phyloP scores from a whole-genome alignment of 768 basidiomycete genomes.

The Boletus fagicola region DNA sequence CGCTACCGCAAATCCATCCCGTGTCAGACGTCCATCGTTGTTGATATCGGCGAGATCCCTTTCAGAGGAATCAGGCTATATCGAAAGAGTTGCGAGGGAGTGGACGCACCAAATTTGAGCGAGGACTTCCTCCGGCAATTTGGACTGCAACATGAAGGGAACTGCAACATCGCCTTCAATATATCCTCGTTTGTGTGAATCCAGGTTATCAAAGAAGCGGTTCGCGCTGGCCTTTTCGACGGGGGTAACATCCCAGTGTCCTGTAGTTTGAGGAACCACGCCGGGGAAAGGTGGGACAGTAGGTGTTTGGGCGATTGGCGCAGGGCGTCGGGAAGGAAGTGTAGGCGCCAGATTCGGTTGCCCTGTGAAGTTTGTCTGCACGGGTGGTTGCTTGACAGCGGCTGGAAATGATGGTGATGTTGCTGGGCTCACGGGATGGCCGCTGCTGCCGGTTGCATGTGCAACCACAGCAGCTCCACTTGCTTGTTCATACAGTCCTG shows the following conservation, averaged over 20 bases:
- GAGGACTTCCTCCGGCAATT: conserved; percentile 76
- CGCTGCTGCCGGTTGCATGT: conserved; percentile 60
- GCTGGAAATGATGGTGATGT: conserved; percentile 38
- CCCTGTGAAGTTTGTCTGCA: conserved; percentile 53
- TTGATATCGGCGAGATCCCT: conserved; percentile 95
- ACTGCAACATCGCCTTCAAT: conserved; percentile 95
- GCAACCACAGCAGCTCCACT: conserved; percentile 41
- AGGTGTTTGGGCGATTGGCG: conserved; percentile 19
- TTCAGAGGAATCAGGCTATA: neutral
- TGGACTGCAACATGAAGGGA: conserved; percentile 91
- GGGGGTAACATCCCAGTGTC: conserved; percentile 80
- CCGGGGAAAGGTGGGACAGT: conserved; percentile 30
- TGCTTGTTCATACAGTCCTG: conserved; percentile 84
- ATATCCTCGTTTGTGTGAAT: conserved; percentile 68
- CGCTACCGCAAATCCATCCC: conserved; percentile 94
- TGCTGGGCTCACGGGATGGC: conserved; percentile 60
- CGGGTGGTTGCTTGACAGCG: conserved; percentile 61
- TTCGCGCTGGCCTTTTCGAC: conserved; percentile 78
- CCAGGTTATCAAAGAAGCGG: conserved; percentile 77
- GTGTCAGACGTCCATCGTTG: conserved; percentile 80
- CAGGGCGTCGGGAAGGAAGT: conserved; percentile 24
- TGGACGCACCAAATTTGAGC: conserved; percentile 83
- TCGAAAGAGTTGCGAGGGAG: neutral
- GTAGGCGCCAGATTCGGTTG: conserved; percentile 27
- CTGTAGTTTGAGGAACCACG: conserved; percentile 24